phyloP scores from a whole-genome alignment of 2,329 filamentous ascomycete species.

The Neonectria hederae region DNA sequence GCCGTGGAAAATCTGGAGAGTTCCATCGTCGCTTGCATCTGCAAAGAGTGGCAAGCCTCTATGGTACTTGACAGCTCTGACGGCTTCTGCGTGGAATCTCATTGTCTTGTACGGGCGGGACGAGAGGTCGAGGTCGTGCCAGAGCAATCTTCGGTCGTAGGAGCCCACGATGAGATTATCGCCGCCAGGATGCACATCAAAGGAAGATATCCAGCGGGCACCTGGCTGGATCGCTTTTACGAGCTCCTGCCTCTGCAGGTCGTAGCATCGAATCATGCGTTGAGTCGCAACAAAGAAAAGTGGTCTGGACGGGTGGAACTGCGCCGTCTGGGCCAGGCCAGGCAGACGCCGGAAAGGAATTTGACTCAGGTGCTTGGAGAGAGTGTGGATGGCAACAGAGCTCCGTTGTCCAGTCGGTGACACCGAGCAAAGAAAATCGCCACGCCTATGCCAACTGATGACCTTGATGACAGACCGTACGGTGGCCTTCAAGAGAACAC shows the following conservation, averaged over 20 bases:
- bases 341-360: conserved; percentile 85
- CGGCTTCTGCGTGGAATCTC: conserved; percentile 92
- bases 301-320: conserved; percentile 93
- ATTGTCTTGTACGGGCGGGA: conserved; percentile 94
- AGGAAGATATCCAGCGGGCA: conserved; percentile 90
- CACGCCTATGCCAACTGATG: conserved; percentile 91
- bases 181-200: conserved; percentile 91
- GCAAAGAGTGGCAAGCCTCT: conserved; percentile 86
- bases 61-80: conserved; percentile 89
- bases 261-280: conserved; percentile 91
- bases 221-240: conserved; percentile 94
- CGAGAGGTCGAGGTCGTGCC: conserved; percentile 96
- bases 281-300: conserved; percentile 97
- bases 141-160: conserved; percentile 92
- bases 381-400: conserved; percentile 91
- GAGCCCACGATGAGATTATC: conserved; percentile 95
- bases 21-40: conserved; percentile 94
- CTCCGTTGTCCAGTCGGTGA: conserved; percentile 80
- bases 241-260: conserved; percentile 89
- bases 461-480: conserved; percentile 85
- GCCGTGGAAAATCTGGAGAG: conserved; percentile 94
- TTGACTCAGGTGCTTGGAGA: conserved; percentile 94
- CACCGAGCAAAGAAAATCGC: conserved; percentile 93
- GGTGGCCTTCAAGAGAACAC: conserved; percentile 82
- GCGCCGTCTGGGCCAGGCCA: conserved; percentile 83